Conservation (phyloP, 225 moss, liverwort and hornwort genomes). For the Sphagnum contortum region DNA sequence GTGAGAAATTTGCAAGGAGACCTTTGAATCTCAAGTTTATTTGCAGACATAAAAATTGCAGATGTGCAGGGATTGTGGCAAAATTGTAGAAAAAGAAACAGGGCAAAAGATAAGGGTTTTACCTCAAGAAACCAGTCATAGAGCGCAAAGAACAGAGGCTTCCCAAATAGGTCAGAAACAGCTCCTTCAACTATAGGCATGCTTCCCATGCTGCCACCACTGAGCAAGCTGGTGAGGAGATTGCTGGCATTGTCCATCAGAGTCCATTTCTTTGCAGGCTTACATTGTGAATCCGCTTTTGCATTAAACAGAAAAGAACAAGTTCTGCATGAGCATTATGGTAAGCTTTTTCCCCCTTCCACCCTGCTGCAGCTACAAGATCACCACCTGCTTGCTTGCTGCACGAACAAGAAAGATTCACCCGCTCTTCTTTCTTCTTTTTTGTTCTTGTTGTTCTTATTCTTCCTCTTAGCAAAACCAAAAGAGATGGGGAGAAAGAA, state of each 20-base stretch:
- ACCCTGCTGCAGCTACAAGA: too few relatives aligned
- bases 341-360: too few relatives aligned
- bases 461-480: too few relatives aligned
- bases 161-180: constrained; percentile 68
- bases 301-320: constrained; percentile 18
- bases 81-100: background rate
- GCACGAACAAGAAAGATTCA: too few relatives aligned
- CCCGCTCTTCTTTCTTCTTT: too few relatives aligned
- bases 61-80: too few relatives aligned
- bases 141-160: constrained; percentile 86
- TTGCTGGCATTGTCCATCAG: constrained; percentile 90
- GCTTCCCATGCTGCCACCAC: constrained; percentile 67
- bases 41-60: too few relatives aligned
- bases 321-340: too few relatives aligned
- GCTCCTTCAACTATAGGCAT: constrained; percentile 91
- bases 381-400: too few relatives aligned
- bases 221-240: constrained; percentile 80
- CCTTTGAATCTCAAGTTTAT: background rate
- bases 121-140: constrained; percentile 98
- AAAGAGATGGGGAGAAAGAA: too few relatives aligned
- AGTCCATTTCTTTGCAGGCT: constrained; percentile 42
- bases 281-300: constrained; percentile 40
- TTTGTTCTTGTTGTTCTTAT: too few relatives aligned
- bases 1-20: background rate
- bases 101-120: constrained; percentile 7